Conservation (phyloP, 2,329 filamentous ascomycete species). For the Fusarium xylarioides region DNA sequence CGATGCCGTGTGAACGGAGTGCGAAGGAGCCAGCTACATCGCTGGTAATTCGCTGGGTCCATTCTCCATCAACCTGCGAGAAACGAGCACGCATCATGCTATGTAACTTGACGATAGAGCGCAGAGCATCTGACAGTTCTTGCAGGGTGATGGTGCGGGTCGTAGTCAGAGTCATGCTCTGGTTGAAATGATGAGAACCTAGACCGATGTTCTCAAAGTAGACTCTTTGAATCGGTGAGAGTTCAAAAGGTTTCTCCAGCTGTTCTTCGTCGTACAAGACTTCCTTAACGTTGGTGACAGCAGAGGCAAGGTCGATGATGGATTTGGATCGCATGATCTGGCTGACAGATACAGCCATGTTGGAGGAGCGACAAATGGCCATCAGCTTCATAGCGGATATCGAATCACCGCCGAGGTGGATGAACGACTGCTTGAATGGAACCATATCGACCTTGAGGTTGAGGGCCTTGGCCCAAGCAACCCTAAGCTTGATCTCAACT, state of each 20-base stretch:
- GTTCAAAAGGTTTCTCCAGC: not conserved
- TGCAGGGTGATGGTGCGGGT: not conserved
- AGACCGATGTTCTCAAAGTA: constrained; percentile 16
- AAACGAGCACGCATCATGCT: constrained; percentile 35
- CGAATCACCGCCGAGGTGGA: constrained; percentile 33
- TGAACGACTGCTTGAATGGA: constrained; percentile 27
- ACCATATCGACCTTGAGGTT: constrained; percentile 2
- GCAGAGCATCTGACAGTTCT: constrained; percentile 5
- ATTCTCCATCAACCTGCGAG: not conserved
- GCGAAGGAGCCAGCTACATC: not conserved
- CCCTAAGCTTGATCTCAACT: constrained; percentile 11
- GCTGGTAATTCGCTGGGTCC: constrained; percentile 18
- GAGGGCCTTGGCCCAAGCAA: constrained; percentile 21
- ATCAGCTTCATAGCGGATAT: constrained; percentile 38
- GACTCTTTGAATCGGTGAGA: constrained; percentile 21
- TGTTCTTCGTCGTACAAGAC: not conserved
- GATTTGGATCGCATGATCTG: constrained; percentile 38
- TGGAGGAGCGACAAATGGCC: constrained; percentile 23
- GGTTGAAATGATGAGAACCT: constrained; percentile 28
- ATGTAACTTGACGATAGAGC: constrained; percentile 12
- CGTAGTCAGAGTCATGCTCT: constrained; percentile 24
- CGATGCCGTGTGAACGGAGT: not conserved
- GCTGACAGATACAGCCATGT: constrained; percentile 22
- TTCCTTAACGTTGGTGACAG: not conserved
- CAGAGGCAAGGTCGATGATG: constrained; percentile 30